Base-by-base conservation (phyloP, 345 rosid species). In the Cochlearia excelsa region DNA sequence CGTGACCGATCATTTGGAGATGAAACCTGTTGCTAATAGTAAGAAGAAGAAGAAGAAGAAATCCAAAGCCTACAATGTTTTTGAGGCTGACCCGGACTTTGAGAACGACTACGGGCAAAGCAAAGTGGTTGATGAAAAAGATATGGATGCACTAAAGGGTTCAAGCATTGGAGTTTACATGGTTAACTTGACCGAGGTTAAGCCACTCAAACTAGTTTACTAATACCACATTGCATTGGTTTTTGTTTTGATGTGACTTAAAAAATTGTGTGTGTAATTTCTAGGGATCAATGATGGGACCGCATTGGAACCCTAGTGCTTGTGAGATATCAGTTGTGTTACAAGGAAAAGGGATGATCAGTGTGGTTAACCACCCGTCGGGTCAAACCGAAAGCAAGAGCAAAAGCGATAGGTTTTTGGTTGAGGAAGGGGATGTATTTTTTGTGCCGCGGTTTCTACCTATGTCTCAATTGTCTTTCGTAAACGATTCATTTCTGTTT, bases 201-300 rank as follows among this genome's bases (percentile, higher is more conserved):
- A 9, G 51, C 23, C 2, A 48, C 37, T 7, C 54, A n/a, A 47
- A 43, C 51, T 16, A 16, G 23, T 1, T 27, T 3, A 26, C 30
- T 37, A 30, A 40, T 33, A 16, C 11, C 11, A 31, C 39, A 26
- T 38, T 35, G 0, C 30, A 9, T 51, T 11, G 33, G n/a, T 61
- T 47, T 37, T 50, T 28, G 6, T 53, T 5, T 29, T 33, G 27
- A 68, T 30, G 26, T 8, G 49, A 38, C 59, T 27, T 23, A 16
- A 5, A 48, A 11, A 7, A 16, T 26, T 0, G 31, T 58, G 29
- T 11, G 3, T 59, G 1, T 58, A 23, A 37, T 53, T 30, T 53
- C 0, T 55, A 92, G 99, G 97, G 97, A 26, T 84, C 95, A 2
- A 87, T 93, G 86, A 78, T 89, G 90, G 99, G 81, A 26, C 99